Evolutionary conservation across 495 filamentous ascomycete genomes (phyloP).

Genomic region (Aspergillus heteromorphus): DNA sequence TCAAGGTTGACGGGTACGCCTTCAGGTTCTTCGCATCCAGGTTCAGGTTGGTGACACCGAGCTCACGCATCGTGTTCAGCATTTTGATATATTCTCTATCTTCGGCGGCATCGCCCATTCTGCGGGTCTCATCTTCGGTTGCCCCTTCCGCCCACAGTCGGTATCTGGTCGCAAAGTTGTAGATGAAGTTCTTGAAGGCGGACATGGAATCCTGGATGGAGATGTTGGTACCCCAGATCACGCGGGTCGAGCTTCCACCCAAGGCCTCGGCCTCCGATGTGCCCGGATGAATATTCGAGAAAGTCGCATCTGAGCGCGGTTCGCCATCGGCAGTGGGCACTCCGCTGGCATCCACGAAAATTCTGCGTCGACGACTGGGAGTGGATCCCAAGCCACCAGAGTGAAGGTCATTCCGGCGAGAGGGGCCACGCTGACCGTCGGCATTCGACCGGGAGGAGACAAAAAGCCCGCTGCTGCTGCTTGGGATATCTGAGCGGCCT

Average conservation of each 20-base stretch:
- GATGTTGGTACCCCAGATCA: conserved; percentile 98
- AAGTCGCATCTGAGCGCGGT: conserved; percentile 71
- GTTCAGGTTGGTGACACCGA: conserved; percentile 78
- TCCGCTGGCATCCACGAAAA: conserved; percentile 80
- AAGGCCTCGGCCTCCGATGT: conserved; percentile 90
- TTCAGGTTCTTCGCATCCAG: conserved; percentile 87
- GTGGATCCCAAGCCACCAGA: conserved; percentile 68
- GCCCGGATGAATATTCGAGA: conserved; percentile 77
- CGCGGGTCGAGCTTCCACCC: conserved; percentile 68
- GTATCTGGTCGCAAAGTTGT: conserved; percentile 86
- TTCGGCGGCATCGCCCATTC: conserved; percentile 52
- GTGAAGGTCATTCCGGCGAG: conserved; percentile 77
- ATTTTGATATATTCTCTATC: conserved; percentile 77
- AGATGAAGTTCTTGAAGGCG: conserved; percentile 83
- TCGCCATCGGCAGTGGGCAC: conserved; percentile 55
- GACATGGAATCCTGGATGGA: conserved; percentile 84
- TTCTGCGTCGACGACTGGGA: conserved; percentile 56
- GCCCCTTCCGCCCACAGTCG: conserved; percentile 84
- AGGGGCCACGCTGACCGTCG: conserved; percentile 37
- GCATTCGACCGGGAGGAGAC: conserved; percentile 57
- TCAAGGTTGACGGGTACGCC: conserved; percentile 83
- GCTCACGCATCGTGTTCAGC: conserved; percentile 81
- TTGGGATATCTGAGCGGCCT: conserved; percentile 55
- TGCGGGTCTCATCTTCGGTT: conserved; percentile 65
- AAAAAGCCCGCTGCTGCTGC: conserved; percentile 82